These are phyloP conservation scores for Candida fluviatilis DNA, from an alignment of 805 yeast genomes.

Conservation along the genomic window DNA sequence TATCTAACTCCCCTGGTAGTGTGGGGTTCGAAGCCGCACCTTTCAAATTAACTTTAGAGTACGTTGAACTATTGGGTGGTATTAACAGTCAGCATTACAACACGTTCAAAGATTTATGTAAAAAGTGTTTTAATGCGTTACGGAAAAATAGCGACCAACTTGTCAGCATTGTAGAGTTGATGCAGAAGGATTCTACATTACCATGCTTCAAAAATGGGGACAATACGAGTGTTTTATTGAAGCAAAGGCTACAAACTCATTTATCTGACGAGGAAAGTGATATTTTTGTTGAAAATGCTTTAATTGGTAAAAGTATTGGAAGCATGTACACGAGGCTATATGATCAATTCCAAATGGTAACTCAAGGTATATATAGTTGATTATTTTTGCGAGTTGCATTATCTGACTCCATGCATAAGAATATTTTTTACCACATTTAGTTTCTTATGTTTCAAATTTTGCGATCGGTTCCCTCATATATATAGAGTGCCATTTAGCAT, in stretches of 20 bases:
- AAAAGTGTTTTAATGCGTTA: conserved; percentile 68
- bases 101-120: conserved; percentile 59
- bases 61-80: conserved; percentile 86
- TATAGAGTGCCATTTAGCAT: too few species aligned
- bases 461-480: too few species aligned
- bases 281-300: conserved; percentile 66
- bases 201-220: conserved; percentile 93
- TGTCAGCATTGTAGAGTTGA: conserved; percentile 80
- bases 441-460: too few species aligned
- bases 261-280: conserved; percentile 70
- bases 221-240: conserved; percentile 71
- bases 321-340: conserved; percentile 87
- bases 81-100: conserved; percentile 54
- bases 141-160: conserved; percentile 72
- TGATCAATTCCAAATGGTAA: conserved; percentile 90
- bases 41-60: conserved; percentile 86
- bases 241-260: conserved; percentile 78
- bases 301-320: conserved; percentile 80
- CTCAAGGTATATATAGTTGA: conserved; percentile 87
- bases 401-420: background rate
- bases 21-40: conserved; percentile 98
- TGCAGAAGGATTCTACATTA: conserved; percentile 85
- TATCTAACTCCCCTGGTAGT: conserved; percentile 94
- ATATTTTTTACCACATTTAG: background rate
- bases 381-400: too few species aligned